Evolutionary conservation across 805 yeast species (phyloP).

Genomic region (Wickerhamiella siamensis): DNA sequence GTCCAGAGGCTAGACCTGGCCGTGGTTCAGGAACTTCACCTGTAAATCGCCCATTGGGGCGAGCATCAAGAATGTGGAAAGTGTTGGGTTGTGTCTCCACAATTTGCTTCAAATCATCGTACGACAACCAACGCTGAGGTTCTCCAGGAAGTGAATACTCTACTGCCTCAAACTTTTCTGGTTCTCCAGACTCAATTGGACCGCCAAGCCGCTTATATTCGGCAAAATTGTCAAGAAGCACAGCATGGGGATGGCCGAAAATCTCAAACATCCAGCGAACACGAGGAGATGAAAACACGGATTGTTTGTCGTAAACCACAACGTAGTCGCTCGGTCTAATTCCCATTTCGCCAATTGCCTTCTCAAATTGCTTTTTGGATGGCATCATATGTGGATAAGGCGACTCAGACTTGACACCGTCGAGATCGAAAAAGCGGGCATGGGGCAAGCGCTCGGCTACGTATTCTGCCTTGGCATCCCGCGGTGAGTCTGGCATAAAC

Average conservation of each 20-base stretch:
- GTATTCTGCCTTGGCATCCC: conserved; percentile 35
- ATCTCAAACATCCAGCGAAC: conserved; percentile 81
- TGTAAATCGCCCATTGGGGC: conserved; percentile 57
- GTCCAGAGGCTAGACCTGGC: conserved; percentile 78
- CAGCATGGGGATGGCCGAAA: conserved; percentile 62
- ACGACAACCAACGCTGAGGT: conserved; percentile 27
- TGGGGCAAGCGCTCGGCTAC: conserved; percentile 45
- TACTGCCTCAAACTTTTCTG: conserved; percentile 12
- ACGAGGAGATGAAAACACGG: conserved; percentile 78
- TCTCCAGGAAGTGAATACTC: conserved; percentile 19
- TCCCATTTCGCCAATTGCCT: conserved; percentile 26
- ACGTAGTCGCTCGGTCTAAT: conserved; percentile 37
- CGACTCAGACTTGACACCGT: conserved; percentile 47
- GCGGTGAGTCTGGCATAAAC: conserved; percentile 70
- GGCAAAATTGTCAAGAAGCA: conserved; percentile 55
- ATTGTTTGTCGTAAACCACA: conserved; percentile 73
- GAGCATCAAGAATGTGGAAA: conserved; percentile 63
- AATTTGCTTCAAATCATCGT: conserved; percentile 48
- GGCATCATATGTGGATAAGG: conserved; percentile 91
- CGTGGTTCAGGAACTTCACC: conserved; percentile 84
- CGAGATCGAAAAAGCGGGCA: conserved; percentile 69
- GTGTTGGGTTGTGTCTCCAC: conserved; percentile 31
- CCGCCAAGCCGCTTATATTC: conserved; percentile 34
- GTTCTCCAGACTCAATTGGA: conserved; percentile 30
- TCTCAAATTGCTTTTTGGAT: conserved; percentile 37